Conservation (phyloP, 192 early-diverging fungal species). For the Spinellus fusiger region DNA sequence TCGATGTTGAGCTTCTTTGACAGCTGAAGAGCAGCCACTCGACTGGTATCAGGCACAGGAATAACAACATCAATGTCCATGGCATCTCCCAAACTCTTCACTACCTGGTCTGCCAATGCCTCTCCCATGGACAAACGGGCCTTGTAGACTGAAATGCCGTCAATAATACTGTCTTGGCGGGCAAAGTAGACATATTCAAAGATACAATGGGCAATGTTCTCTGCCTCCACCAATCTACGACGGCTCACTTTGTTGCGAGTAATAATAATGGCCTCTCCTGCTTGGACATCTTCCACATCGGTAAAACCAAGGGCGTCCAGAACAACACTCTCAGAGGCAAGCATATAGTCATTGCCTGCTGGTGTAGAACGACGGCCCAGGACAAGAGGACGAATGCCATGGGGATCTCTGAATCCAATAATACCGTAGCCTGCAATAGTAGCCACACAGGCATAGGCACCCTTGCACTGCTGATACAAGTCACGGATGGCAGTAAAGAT, state of each 20-base stretch:
- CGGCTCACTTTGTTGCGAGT: constrained; percentile 68
- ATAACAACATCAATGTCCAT: constrained; percentile 98
- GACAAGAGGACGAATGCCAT: constrained; percentile 95
- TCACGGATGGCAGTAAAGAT: constrained; percentile 89
- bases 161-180: constrained; percentile 96
- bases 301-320: constrained; percentile 87
- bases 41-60: constrained; percentile 96
- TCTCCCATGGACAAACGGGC: constrained; percentile 97
- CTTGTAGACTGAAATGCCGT: constrained; percentile 98
- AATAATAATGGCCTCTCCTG: constrained; percentile 94
- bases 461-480: constrained; percentile 77
- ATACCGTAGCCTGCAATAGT: constrained; percentile 99
- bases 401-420: constrained; percentile 90
- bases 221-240: constrained; percentile 52
- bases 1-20: constrained; percentile 82
- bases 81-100: constrained; percentile 62
- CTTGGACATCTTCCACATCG: constrained; percentile 84
- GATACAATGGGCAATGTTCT: constrained; percentile 83
- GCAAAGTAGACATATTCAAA: constrained; percentile 99
- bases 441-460: constrained; percentile 91
- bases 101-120: constrained; percentile 82
- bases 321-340: constrained; percentile 95
- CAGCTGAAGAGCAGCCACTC: constrained; percentile 89
- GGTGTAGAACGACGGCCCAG: constrained; percentile 74
- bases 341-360: constrained; percentile 91